These are phyloP conservation scores for Cornus kousa DNA, from an alignment of 148 eudicot species.

Conservation along the genomic window DNA sequence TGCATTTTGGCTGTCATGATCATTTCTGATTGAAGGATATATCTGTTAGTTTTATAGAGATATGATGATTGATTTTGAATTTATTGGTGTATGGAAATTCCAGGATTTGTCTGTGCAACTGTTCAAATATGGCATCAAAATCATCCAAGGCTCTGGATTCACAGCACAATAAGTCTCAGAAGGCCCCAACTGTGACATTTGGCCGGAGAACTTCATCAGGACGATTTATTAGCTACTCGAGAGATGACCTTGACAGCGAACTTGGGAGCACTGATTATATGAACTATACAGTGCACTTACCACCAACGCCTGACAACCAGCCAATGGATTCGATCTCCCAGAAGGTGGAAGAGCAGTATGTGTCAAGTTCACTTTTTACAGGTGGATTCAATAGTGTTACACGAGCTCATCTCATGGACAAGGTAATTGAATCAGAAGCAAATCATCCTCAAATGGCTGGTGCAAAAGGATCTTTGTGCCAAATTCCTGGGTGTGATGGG, in stretches of 20 bases:
- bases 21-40: no score
- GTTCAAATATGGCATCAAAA: no score
- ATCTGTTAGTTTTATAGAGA: no score
- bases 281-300: conserved; percentile 85
- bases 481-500: conserved; percentile 86
- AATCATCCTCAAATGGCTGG: conserved; percentile 99
- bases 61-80: no score
- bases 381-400: conserved; percentile 87
- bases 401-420: conserved; percentile 94
- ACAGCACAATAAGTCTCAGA: no score
- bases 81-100: no score
- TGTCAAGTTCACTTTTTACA: conserved; percentile 79
- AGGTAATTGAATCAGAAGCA: conserved; percentile 77
- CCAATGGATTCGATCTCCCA: conserved; percentile 88
- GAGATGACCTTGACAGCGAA: conserved; percentile 85
- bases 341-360: conserved; percentile 96
- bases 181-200: conserved; percentile 38
- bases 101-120: no score
- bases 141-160: no score
- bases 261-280: conserved; percentile 53
- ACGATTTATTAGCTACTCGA: conserved; percentile 71
- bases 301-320: conserved; percentile 91
- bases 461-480: conserved; percentile 79
- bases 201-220: conserved; percentile 84
- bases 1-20: no score